Conservation (phyloP, 1,284 basidiomycete genomes). For the Pterula multifida region DNA sequence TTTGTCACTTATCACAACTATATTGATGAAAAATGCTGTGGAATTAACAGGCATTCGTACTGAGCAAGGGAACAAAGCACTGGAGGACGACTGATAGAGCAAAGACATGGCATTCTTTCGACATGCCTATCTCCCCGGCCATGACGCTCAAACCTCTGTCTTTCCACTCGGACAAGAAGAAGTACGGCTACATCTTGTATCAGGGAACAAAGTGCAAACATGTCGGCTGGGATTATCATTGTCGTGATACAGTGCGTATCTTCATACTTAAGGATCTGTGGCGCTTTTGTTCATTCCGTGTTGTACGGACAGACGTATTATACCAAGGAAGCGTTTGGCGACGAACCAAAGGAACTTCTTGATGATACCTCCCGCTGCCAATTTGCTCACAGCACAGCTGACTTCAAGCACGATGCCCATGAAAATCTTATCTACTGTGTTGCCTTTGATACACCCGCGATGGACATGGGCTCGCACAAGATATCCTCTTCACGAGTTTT, state of each 20-base stretch:
- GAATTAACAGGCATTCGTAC: conserved; percentile 65
- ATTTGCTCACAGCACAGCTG: conserved; percentile 76
- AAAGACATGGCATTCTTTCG: conserved; percentile 73
- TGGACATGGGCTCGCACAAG: conserved; percentile 34
- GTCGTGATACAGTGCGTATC: conserved; percentile 61
- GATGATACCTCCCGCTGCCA: conserved; percentile 65
- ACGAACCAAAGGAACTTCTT: conserved; percentile 46
- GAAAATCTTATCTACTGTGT: conserved; percentile 77
- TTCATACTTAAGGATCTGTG: conserved; percentile 4
- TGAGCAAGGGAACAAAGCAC: conserved; percentile 62
- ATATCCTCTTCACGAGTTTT: conserved; percentile 65
- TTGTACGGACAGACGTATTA: conserved; percentile 55
- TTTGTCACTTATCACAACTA: conserved; percentile 2
- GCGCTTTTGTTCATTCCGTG: background rate
- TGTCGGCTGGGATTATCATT: conserved; percentile 49
- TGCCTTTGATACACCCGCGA: conserved; percentile 49
- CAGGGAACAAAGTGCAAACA: conserved; percentile 65
- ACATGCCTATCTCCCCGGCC: conserved; percentile 52
- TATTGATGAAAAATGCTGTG: too few relatives aligned
- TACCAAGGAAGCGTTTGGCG: conserved; percentile 72
- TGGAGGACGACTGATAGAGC: conserved; percentile 83
- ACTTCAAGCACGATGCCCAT: conserved; percentile 67
- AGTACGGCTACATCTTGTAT: conserved; percentile 72
- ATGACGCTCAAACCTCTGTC: conserved; percentile 54
- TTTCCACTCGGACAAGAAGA: conserved; percentile 68